Base-by-base conservation (phyloP, 352 stramenopile genomes). In the Heterotrichella gracilis region DNA sequence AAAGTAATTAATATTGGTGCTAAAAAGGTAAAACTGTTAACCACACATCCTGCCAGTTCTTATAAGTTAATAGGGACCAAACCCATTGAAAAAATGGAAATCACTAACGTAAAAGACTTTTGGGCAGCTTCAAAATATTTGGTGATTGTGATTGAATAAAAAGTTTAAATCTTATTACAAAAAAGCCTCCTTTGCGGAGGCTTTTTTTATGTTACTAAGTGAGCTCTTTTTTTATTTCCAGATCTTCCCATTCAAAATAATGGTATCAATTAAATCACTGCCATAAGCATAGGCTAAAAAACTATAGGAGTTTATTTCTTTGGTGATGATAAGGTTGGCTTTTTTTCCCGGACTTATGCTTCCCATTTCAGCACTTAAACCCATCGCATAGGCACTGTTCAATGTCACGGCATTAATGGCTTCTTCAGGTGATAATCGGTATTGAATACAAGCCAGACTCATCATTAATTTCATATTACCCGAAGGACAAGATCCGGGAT, bases 371-470 rank as follows among this genome's bases (percentile, higher is more conserved):
- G 24, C 69, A 9, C 22, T 3, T 25, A 73, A 14, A 3, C 68
- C 68, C 14, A 73, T 21, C 20, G 70, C 70, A n/a, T 70, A 42
- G 17, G 70, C 70, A 2, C 14, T 25, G 22, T 73, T 73, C 17
- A 73, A 41, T 17, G 70, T 73, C 14, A 70, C 24, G 24, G 68
- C 70, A 9, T 72, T 73, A 68, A 73, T 20, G 2, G 70, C 70
- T 72, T 73, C 70, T 23, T 73, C 68, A 14, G 70, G 70, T 3
- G 70, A 42, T 25, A 73, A 64, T 32, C 63, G 39, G 21, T 69
- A 71, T 9, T 72, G 22, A 19, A 64, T 73, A 25, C 70, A 73
- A 4, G 70, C 70, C 25, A 73, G 24, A 22, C 32, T 71, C 14
- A 73, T 21, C 13, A 72, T 66, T 3, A 71, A 23, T 20, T 64